Evolutionary conservation across 495 filamentous ascomycete species (phyloP).

Genomic region (Lasiosphaeria hispida): DNA sequence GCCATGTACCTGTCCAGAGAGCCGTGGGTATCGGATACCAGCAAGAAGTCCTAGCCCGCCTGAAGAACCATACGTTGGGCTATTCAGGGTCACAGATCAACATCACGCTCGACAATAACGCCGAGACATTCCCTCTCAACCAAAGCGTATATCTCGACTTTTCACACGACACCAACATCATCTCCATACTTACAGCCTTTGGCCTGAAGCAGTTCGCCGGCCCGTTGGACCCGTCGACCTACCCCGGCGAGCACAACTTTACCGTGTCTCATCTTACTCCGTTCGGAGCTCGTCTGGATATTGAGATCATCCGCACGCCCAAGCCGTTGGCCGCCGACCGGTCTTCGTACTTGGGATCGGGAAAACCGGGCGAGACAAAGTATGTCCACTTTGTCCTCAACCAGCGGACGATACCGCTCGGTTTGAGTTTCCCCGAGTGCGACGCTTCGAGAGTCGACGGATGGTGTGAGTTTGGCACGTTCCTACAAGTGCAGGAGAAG

Average conservation of each 20-base stretch:
- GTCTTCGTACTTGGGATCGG: conserved; percentile 28
- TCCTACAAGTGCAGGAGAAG: conserved; percentile 49
- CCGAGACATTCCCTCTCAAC: conserved; percentile 66
- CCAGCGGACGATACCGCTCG: conserved; percentile 60
- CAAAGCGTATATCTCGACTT: conserved; percentile 74
- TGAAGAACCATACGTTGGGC: conserved; percentile 52
- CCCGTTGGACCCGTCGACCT: conserved; percentile 43
- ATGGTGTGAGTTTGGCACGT: conserved; percentile 61
- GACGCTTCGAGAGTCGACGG: conserved; percentile 55
- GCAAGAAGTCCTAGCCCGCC: conserved; percentile 58
- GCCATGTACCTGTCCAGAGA: conserved; percentile 26
- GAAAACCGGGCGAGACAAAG: conserved; percentile 38
- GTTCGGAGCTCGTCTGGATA: conserved; percentile 60
- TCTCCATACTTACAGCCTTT: conserved; percentile 66
- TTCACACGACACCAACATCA: conserved; percentile 81
- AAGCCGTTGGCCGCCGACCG: conserved; percentile 47
- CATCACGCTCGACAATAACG: conserved; percentile 64
- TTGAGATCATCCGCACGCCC: conserved; percentile 61
- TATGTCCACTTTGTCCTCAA: conserved; percentile 67
- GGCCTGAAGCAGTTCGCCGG: conserved; percentile 66
- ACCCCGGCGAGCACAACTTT: conserved; percentile 48
- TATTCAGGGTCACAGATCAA: conserved; percentile 58
- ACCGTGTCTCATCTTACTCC: conserved; percentile 57
- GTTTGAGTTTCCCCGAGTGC: conserved; percentile 55
- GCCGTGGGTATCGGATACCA: conserved; percentile 65